Base-by-base conservation (phyloP, 441 rosid species). In the Sinapis alba region DNA sequence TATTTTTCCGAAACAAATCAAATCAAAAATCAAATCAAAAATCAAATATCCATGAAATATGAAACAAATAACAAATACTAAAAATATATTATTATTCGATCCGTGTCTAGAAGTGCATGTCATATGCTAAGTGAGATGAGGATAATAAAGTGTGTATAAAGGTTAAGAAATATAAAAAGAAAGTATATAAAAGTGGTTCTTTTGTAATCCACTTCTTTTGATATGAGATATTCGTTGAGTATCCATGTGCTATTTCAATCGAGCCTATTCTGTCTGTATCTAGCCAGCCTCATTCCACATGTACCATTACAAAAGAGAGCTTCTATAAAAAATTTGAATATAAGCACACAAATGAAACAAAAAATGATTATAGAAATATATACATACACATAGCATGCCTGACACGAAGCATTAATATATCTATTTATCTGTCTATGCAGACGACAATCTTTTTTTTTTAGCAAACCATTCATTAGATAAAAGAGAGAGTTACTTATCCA, bases 171-270 rank as follows among this genome's bases (percentile, higher is more conserved):
- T 69, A 30, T 13, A 2, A 38, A 34, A 61, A 32, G 5, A 32
- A 13, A 27, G 7, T 21, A 69, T 69, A 69, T 38, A 63, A 76
- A 36, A 45, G 54, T 27, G 41, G 9, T 59, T 77, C 0, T 64
- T 76, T 71, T 64, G 75, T 54, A 69, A 69, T 69, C 66, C 53
- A 63, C 75, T 62, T 75, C 68, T 75, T 62, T 68, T 68, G 74
- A 62, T 53, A 23, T 13, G 43, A 41, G 62, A 70, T 71, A 76
- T 76, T 76, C 71, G 75, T 76, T 70, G 75, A 64, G 66, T 68
- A 70, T 76, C 80, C 80, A 70, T 76, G 80, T 70, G 75, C 80
- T 64, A 54, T 69, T 69, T 76, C 27, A 64, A 76, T 56, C 71
- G 69, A 53, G 74, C 43, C 59, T 69, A 6, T 69, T 76, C 70